Conservation (phyloP, 2,329 filamentous ascomycete species). For the Alternaria panax region DNA sequence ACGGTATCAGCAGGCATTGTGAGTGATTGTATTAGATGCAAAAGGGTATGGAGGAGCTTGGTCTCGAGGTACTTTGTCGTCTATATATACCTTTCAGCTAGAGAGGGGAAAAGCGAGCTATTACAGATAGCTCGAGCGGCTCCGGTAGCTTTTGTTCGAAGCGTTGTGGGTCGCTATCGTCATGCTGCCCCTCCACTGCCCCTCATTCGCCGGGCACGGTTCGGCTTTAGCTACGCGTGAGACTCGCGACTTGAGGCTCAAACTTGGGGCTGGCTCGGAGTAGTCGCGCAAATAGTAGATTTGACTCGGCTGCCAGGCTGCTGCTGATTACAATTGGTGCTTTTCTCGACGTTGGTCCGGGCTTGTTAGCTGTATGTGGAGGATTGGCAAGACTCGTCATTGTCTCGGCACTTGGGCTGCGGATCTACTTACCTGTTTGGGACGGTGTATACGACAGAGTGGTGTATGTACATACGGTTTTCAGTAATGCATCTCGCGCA, state of each 20-base stretch:
- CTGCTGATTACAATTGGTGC: slow-evolving; percentile 20
- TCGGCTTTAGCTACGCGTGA: slow-evolving; percentile 30
- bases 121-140: slow-evolving; percentile 26
- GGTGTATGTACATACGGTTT: slow-evolving; percentile 12
- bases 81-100: neutral
- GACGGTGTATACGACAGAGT: slow-evolving; percentile 18
- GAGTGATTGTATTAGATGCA: slow-evolving; percentile 17
- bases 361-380: slow-evolving; percentile 32
- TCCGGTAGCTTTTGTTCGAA: slow-evolving; percentile 33
- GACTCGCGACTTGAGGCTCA: slow-evolving; percentile 37
- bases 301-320: neutral
- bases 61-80: slow-evolving; percentile 2
- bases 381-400: slow-evolving; percentile 2
- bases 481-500: slow-evolving; percentile 3
- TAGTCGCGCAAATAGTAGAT: too few species aligned
- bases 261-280: slow-evolving; percentile 34
- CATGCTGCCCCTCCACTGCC: slow-evolving; percentile 37
- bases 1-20: slow-evolving; percentile 63
- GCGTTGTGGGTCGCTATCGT: slow-evolving; percentile 27
- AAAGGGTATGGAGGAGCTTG: slow-evolving; percentile 18
- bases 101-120: slow-evolving; percentile 20
- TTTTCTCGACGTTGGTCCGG: slow-evolving; percentile 6
- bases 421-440: slow-evolving; percentile 30
- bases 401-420: slow-evolving; percentile 13
- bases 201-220: slow-evolving; percentile 33